Evolutionary conservation across 2,329 filamentous ascomycete genomes (phyloP), one percentile per base, ranked within the genome.

Genomic region (Magnaporthales sp.): DNA sequence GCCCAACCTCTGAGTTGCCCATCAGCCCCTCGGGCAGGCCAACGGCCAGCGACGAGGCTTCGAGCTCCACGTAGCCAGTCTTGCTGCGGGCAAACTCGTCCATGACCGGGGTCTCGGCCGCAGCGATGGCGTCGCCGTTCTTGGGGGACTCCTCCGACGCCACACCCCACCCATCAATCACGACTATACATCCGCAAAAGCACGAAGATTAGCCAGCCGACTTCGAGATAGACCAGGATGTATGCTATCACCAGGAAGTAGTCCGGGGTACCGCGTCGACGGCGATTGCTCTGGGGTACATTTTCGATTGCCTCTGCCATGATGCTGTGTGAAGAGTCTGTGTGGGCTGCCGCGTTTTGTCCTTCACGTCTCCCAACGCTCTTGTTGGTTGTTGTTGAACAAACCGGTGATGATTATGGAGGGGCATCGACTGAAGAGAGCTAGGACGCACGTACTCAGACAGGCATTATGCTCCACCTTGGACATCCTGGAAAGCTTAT

Each of bases 91-190:
- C 91, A 77, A 99, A 93, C 68, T 87, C 88, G 79, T 97, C 94
- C 95, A 99, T 99, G 77, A 90, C 87, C 62, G 95, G 95, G 67
- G 95, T 98, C 71, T 97, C 85, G 72, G 94, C 95, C 70, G 91
- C 91, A 73, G 93, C 89, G 78, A 99, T 98, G 76, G 95, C 95
- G 83, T 99, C 94, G 79, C 95, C 94, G 79, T 96, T 79, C 75
- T 91, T 91, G 74, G 91, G 91, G 67, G 93, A 96, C 68, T 89
- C 81, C 71, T 90, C 89, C 70, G 88, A 88, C 38, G 93, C 87
- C 74, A 98, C 87, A 76, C 95, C 95, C 95, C 95, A 99, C 76
- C 95, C 95, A 82, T 99, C 95, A 84, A 99, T 99, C 81, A 98
- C 95, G 86, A 99, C 91, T 93, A 67, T 76, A 77, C 64, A 77